Base-by-base conservation (phyloP, 2,329 filamentous ascomycete genomes). In the Neofusicoccum sp. region DNA sequence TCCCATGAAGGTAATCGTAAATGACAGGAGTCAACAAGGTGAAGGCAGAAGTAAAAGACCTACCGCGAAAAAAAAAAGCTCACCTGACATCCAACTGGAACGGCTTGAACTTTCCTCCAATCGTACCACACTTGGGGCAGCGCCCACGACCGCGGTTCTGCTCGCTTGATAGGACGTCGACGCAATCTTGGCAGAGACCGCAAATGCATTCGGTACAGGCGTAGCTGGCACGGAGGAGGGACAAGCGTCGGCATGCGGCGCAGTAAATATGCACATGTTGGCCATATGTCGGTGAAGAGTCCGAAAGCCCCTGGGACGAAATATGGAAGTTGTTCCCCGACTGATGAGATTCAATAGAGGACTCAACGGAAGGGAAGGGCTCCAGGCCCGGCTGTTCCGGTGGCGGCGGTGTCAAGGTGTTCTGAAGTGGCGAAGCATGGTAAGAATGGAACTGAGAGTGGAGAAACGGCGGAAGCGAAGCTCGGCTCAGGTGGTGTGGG, bases 191-290 rank as follows among this genome's bases (percentile, higher is more conserved):
- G 75, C 95, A 98, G 53, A 98, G 84, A 14, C 93, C 93, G 72
- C 91, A 96, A 65, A 98, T 96, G 74, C 95, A 98, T 75, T 97
- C 93, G 1, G 93, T 96, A 74, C 93, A 98, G 24, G 93, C 93
- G 71, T 92, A 97, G 34, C 91, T 95, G 69, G 93, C 89, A 69
- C 87, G 88, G 28, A 98, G 79, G 9, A 88, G 79, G 56, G 89
- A 93, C 16, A 92, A 81, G 38, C 88, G 86, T 65, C 90, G 87
- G 71, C 93, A 98, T 49, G 89, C 90, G 20, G 93, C 90, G 73
- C 93, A 98, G 73, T 96, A 96, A 43, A 98, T 96, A 72, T 96
- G 90, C 3, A 93, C 89, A 33, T 73, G 69, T 40, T 75, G 73
- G 9, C 68, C 67, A 54, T 69, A 75, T 14, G 68, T 72, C 6